Base-by-base conservation (phyloP, 2,329 filamentous ascomycete species). In the Trichocomaceae sp. region DNA sequence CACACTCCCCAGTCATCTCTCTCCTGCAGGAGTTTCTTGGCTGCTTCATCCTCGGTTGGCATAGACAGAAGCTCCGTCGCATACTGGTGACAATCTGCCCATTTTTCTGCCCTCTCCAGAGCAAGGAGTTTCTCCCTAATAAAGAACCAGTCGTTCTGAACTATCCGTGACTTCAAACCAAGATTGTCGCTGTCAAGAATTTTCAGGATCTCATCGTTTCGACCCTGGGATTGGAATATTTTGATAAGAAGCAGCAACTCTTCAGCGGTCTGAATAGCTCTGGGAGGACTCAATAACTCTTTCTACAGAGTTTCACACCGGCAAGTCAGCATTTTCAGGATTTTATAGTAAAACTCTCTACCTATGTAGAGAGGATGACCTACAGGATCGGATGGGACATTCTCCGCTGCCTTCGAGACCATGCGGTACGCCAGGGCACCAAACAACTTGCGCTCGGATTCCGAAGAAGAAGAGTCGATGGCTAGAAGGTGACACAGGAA, bases 381-480 rank as follows among this genome's bases (percentile, higher is more conserved):
- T 72, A 77, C 75, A 59, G 72, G 69, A 59, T 74, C 69, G 26
- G 63, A 60, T n/a, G 74, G 72, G 44, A 75, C 72, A 33, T 67
- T 71, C 6, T 70, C 68, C 12, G 72, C 75, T 42, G 76, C 73
- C 57, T 77, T 78, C 7, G 72, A 72, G 15, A 75, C 67, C 72
- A 77, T 76, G 37, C 75, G 73, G 60, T 76, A 78, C 29, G 75
- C 76, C 52, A 79, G 63, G n/a, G 72, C 75, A n/a, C 74, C 74
- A 59, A 77, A 77, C 8, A 78, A 64, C 54, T 72, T 74, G 49
- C 70, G 66, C 20, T 77, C 74, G 29, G 66, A 63, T 12, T 75
- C 73, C 5, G 71, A 71, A 53, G 67, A 70, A 17, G 60, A 55
- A 9, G 63, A 46, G 54, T 74, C 69, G 23, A 64, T 59, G 15